Evolutionary conservation across 805 yeast genomes (phyloP).

Genomic region (Candida krabiensis): DNA sequence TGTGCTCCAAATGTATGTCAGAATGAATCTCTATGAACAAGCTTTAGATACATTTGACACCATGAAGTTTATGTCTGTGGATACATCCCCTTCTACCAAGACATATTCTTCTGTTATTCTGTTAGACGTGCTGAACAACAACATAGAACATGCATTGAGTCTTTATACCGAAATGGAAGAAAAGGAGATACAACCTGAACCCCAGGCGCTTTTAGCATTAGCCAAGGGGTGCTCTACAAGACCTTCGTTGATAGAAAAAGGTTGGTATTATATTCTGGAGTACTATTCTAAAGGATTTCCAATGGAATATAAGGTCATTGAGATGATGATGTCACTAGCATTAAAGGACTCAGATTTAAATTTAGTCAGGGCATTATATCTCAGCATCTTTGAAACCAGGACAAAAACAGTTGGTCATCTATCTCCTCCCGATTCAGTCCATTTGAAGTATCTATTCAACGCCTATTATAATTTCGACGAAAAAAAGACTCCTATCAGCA

Average conservation of each 20-base stretch:
- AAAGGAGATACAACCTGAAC: constrained; percentile 34
- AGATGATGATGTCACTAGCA: constrained; percentile 73
- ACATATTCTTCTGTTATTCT: constrained; percentile 75
- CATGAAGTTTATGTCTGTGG: constrained; percentile 74
- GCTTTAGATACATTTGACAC: constrained; percentile 78
- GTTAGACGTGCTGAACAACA: constrained; percentile 58
- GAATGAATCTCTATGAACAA: constrained; percentile 48
- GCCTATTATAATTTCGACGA: constrained; percentile 36
- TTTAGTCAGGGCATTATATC: constrained; percentile 66
- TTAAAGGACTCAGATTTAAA: constrained; percentile 77
- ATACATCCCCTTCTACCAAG: constrained; percentile 63
- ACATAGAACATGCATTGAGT: constrained; percentile 74
- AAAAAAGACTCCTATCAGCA: constrained; percentile 29
- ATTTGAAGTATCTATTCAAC: constrained; percentile 42
- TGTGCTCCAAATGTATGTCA: constrained; percentile 60
- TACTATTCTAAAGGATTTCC: constrained; percentile 45
- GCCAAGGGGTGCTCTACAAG: constrained; percentile 69
- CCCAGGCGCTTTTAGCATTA: constrained; percentile 50
- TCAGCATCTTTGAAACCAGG: constrained; percentile 25
- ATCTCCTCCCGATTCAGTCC: constrained; percentile 21
- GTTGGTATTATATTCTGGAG: constrained; percentile 79
- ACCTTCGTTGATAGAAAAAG: constrained; percentile 46
- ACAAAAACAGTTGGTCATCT: constrained; percentile 18
- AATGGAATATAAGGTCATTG: constrained; percentile 47
- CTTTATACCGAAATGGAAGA: constrained; percentile 67